Evolutionary conservation across 208 protist genomes (phyloP).

Genomic region (Balamuthia mandrillaris): DNA sequence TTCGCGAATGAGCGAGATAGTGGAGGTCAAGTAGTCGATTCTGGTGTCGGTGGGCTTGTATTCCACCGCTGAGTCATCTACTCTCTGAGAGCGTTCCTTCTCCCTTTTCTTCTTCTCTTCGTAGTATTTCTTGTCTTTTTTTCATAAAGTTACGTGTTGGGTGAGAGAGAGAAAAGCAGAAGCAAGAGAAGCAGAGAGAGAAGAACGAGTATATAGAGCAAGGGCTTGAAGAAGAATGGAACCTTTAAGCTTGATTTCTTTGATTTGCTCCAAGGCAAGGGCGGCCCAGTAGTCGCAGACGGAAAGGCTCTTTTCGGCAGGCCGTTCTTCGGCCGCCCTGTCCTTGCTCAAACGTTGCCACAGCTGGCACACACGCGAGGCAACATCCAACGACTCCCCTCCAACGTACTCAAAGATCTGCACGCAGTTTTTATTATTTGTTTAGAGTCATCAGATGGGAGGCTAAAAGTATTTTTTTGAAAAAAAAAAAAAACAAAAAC

Average conservation of each 20-base stretch:
- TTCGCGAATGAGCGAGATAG: background rate
- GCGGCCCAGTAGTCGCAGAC: background rate
- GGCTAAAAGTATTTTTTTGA: too few relatives aligned
- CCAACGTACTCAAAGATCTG: too few relatives aligned
- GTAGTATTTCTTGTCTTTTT: background rate
- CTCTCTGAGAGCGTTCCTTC: background rate
- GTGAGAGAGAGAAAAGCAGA: background rate
- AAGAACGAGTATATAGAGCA: background rate
- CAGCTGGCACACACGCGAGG: too few relatives aligned
- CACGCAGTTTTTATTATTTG: too few relatives aligned
- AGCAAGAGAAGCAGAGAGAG: background rate
- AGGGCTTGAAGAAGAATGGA: background rate
- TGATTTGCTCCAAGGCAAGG: background rate
- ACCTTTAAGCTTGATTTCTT: constrained; percentile 19
- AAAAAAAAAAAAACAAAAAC: too few relatives aligned
- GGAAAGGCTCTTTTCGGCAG: background rate
- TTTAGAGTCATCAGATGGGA: too few relatives aligned
- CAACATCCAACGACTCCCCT: too few relatives aligned
- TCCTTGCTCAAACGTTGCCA: too few relatives aligned
- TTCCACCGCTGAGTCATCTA: background rate
- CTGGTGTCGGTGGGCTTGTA: constrained; percentile 22
- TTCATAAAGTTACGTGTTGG: background rate
- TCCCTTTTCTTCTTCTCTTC: background rate
- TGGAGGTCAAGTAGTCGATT: constrained; percentile 16
- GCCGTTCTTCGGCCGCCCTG: too few relatives aligned